These are phyloP conservation scores for Trifolium subterraneum DNA, from an alignment of 306 rosid genomes.

Conservation along the genomic window DNA sequence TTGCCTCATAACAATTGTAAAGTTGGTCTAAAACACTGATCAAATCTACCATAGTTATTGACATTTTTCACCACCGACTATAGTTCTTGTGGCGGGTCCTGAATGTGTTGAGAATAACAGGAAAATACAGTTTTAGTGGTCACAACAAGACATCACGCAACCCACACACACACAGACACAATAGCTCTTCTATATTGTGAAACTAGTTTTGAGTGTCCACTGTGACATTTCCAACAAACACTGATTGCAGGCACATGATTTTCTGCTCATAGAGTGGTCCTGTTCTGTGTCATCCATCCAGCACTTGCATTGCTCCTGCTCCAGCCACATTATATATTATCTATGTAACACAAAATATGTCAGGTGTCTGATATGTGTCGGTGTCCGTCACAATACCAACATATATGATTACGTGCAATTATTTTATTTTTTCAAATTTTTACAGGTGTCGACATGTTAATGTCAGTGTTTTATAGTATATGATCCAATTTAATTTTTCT, in stretches of 20 bases:
- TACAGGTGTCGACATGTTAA: too few species aligned
- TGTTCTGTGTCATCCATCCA: slow-evolving; percentile 32
- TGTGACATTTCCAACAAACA: slow-evolving; percentile 47
- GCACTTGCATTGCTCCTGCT: slow-evolving; percentile 18
- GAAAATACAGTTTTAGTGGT: slow-evolving; percentile 36
- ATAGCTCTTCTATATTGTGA: slow-evolving; percentile 7
- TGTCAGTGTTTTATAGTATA: too few species aligned
- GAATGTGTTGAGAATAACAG: background rate
- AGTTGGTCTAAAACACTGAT: too few species aligned
- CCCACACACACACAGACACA: slow-evolving; percentile 7
- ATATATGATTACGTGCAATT: too few species aligned
- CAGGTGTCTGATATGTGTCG: too few species aligned
- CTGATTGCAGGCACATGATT: slow-evolving; percentile 49
- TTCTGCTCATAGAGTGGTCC: slow-evolving; percentile 50
- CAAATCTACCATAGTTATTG: too few species aligned
- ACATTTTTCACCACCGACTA: slow-evolving; percentile 4
- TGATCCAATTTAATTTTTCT: too few species aligned
- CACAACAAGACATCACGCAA: background rate
- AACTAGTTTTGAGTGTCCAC: slow-evolving; percentile 51
- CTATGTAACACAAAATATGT: background rate
- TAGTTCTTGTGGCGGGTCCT: slow-evolving; percentile 25
- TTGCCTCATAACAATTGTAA: too few species aligned
- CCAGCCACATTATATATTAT: slow-evolving; percentile 12
- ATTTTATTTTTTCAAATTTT: too few species aligned
- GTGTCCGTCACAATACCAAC: too few species aligned